These are phyloP conservation scores for Quercus phellos DNA, from an alignment of 331 rosid genomes.

Conservation along the genomic window DNA sequence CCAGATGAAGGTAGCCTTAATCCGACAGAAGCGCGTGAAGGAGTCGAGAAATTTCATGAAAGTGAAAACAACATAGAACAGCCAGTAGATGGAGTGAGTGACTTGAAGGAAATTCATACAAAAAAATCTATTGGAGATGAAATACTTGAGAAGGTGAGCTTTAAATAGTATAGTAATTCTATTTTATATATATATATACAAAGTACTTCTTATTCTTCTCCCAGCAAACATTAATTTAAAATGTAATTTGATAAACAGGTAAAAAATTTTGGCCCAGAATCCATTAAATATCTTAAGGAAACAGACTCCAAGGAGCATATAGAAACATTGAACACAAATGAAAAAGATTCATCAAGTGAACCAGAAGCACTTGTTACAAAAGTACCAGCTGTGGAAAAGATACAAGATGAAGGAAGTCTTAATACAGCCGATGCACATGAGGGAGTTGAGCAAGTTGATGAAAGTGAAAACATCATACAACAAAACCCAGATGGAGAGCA, in stretches of 20 bases:
- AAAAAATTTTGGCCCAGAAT: not conserved
- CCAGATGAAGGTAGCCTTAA: no score
- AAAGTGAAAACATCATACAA: slow-evolving; percentile 3
- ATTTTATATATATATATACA: no score
- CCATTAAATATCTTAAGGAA: slow-evolving; percentile 2
- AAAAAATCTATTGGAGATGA: not conserved
- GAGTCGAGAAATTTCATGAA: no score
- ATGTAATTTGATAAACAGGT: slow-evolving; percentile 18
- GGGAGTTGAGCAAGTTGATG: not conserved
- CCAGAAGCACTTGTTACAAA: not conserved
- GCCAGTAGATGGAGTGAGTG: no score
- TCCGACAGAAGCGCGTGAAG: no score
- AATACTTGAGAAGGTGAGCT: no score
- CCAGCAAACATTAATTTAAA: not conserved
- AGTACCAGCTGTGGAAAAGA: slow-evolving; percentile 1
- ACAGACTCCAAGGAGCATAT: slow-evolving; percentile 7
- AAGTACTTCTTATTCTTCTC: not conserved
- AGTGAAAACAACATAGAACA: no score
- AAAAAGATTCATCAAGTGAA: not conserved
- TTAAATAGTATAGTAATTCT: no score
- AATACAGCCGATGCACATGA: not conserved
- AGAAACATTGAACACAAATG: not conserved
- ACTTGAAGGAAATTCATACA: no score
- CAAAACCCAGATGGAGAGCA: not conserved
- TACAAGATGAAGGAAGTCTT: not conserved